Evolutionary conservation across 2,329 filamentous ascomycete species (phyloP), one percentile per base, ranked within the genome.

Genomic region (Chrysosporium keratinophilum): DNA sequence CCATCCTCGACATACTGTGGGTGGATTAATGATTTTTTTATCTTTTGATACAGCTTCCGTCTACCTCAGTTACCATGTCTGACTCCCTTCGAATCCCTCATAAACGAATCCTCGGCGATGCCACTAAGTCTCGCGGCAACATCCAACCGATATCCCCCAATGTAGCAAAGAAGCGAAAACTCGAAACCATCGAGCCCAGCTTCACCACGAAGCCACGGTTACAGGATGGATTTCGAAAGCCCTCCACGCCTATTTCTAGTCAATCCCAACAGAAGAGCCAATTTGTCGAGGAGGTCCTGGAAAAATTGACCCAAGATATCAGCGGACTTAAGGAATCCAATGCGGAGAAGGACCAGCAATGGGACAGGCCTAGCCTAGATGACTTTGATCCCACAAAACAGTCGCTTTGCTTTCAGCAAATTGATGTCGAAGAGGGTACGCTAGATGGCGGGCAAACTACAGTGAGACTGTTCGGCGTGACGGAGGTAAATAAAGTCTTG

Each of bases 291-390:
- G 89, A 96, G 66, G 88, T 95, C 1, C 78, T 98, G 57, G 91
- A 96, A 76, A 95, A 95, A 75, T 80, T 98, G 70, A 93, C 88
- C 57, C 91, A 97, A 70, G 89, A 96, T 66, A 90, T 97, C 57
- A 84, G 81, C 20, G 86, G 84, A 17, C 76, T 94, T 61, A 95
- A 90, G 75, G 78, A 87, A 63, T 87, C 79, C 69, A 97, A 94
- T 70, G 78, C 87, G 1, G 93, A 98, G 67, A 94, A 84, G 68
- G 91, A 97, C 67, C 93, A 98, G 69, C 79, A 88, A 66, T 98
- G 93, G 94, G 83, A 85, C 45, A 75, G 84, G 51, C 84, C 84
- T 14, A 69, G 71, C 31, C 67, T 88, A 31, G 74, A 74, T 19
- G 74, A 77, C 60, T 86, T 85, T 64, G 74, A 84, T 56, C 77